Evolutionary conservation across 2,329 filamentous ascomycete genomes (phyloP).

Genomic region (Fusarium brevicatenulatum): DNA sequence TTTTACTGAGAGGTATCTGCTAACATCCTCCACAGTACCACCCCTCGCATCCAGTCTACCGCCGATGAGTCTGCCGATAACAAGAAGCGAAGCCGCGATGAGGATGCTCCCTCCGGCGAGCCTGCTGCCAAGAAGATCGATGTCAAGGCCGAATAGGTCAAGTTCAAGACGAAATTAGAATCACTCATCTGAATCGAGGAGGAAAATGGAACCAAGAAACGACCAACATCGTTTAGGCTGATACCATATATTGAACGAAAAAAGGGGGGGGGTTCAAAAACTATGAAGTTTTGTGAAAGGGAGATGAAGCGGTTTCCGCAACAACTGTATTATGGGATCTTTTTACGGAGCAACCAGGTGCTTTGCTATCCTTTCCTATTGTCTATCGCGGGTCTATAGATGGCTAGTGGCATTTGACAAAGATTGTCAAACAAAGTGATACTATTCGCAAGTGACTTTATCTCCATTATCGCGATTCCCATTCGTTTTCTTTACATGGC

Average conservation of each 20-base stretch:
- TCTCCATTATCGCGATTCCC: background rate
- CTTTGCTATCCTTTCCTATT: conserved; percentile 29
- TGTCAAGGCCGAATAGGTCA: conserved; percentile 63
- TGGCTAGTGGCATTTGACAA: conserved; percentile 30
- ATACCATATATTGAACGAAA: conserved; percentile 38
- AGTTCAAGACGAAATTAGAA: conserved; percentile 56
- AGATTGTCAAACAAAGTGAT: conserved; percentile 14
- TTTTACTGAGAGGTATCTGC: background rate
- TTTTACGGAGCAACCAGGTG: conserved; percentile 34
- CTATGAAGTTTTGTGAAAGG: background rate
- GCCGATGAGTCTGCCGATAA: conserved; percentile 52
- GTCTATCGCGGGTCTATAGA: conserved; percentile 26
- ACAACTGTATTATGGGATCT: conserved; percentile 41
- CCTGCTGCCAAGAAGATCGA: conserved; percentile 72
- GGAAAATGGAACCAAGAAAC: conserved; percentile 4
- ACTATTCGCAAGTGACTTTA: conserved; percentile 3
- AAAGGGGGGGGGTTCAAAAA: background rate
- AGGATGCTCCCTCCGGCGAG: conserved; percentile 56
- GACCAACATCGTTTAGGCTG: conserved; percentile 11
- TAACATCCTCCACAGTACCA: conserved; percentile 36
- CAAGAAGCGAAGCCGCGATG: conserved; percentile 66
- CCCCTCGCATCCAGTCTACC: conserved; percentile 58
- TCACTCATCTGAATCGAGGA: background rate
- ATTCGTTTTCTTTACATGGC: conserved; percentile 11
- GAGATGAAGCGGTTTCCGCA: conserved; percentile 17